Conservation (phyloP, 805 yeast genomes). For the Nakazawaea populi region DNA sequence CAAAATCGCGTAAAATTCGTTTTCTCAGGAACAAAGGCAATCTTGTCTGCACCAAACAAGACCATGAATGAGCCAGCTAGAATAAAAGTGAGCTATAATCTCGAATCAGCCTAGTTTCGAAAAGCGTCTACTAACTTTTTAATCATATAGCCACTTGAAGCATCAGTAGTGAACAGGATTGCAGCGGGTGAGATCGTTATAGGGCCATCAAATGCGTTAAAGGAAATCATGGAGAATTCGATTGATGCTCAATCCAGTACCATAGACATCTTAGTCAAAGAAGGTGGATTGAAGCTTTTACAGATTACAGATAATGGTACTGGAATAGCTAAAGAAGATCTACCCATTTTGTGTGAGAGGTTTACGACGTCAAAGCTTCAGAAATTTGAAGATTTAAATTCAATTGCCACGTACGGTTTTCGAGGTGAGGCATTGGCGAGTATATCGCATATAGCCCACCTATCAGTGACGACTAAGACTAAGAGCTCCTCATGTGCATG, state of each 20-base stretch:
- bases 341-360: conserved; percentile 78
- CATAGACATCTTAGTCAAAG: conserved; percentile 78
- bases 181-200: conserved; percentile 97
- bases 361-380: conserved; percentile 86
- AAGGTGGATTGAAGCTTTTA: conserved; percentile 83
- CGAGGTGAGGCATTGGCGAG: conserved; percentile 96
- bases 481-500: conserved; percentile 59
- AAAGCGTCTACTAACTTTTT: not conserved
- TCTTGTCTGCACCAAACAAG: not conserved
- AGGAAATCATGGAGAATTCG: conserved; percentile 88
- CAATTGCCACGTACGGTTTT: conserved; percentile 82
- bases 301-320: conserved; percentile 87
- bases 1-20: not conserved
- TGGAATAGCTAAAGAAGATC: conserved; percentile 72
- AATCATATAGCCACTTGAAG: conserved; percentile 42
- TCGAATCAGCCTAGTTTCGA: not conserved
- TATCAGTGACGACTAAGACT: conserved; percentile 75
- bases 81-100: not conserved
- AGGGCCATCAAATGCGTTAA: conserved; percentile 90
- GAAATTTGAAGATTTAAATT: conserved; percentile 67
- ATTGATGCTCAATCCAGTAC: conserved; percentile 77
- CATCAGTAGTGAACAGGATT: conserved; percentile 74
- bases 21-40: too few species aligned
- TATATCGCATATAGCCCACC: conserved; percentile 82
- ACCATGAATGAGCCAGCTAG: not conserved